Evolutionary conservation across 768 basidiomycete genomes (phyloP), one percentile per base, ranked within the genome.

Genomic region (Macrolepiota albuminosa): DNA sequence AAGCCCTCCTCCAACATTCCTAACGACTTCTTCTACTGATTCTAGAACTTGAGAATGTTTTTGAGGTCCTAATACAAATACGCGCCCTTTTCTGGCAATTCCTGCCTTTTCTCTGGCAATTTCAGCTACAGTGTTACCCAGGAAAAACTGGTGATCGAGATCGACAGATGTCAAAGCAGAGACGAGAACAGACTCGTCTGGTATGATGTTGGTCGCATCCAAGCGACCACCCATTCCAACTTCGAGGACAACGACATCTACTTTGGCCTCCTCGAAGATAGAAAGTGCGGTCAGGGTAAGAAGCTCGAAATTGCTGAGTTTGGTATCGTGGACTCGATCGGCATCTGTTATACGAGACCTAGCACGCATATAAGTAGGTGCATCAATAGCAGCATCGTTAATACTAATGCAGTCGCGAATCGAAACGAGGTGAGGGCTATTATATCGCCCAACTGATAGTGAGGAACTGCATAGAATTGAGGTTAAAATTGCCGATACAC

Each of bases 191-290:
- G 75, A 75, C 0, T 81, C 77, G 48, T 88, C 82, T 2, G 91
- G 82, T 21, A 98, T 83, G 56, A 90, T 81, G 69, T 99, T 99
- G 3, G 97, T 99, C 21, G 97, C 96, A 70, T 98, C 97, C 53
- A 88, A 73, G 3, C 84, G 79, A 5, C 97, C 97, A 0, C 97
- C 97, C 89, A 99, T 88, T 0, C 97, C 96, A 10, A 94, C 95
- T 74, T 99, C 96, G 47, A 97, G 72, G 10, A 98, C 84, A 24
- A 87, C 88, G 42, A 98, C 67, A 64, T 98, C 95, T 6, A 95
- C 79, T n/a, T 73, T 64, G 2, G 75, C 75, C 8, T 73, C 73
- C 68, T 95, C 87, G 67, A 99, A 94, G 48, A 92, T 71, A 45
- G 78, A 71, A 39, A 95, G 82, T 0, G 95, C 95, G 0, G 86